Conservation (phyloP, 2,329 filamentous ascomycete genomes). For the Aspergillus ustus region DNA sequence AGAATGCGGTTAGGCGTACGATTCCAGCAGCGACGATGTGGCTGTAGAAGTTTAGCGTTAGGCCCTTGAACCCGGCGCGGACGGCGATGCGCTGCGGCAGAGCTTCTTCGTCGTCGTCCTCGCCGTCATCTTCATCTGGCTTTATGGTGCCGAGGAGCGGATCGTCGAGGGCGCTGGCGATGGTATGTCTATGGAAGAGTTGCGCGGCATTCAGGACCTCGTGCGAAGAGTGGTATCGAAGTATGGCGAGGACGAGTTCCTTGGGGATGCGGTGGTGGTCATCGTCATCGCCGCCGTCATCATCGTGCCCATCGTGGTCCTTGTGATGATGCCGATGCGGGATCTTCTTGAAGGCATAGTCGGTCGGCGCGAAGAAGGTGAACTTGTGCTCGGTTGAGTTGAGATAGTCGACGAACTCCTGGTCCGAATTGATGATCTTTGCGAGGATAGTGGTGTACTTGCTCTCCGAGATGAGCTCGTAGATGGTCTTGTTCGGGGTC, state of each 20-base stretch:
- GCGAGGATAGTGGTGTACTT: slow-evolving; percentile 79
- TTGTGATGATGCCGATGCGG: slow-evolving; percentile 46
- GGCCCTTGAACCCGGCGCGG: slow-evolving; percentile 64
- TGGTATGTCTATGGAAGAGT: slow-evolving; percentile 72
- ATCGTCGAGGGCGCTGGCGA: slow-evolving; percentile 70
- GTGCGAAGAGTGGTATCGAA: slow-evolving; percentile 76
- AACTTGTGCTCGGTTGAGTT: slow-evolving; percentile 76
- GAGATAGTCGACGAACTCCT: slow-evolving; percentile 71
- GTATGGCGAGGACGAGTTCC: slow-evolving; percentile 69
- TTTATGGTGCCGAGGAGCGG: slow-evolving; percentile 56
- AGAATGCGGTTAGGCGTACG: slow-evolving; percentile 46
- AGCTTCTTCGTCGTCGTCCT: slow-evolving; percentile 39
- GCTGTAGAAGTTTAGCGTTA: slow-evolving; percentile 78
- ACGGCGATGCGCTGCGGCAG: slow-evolving; percentile 72
- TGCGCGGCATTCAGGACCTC: slow-evolving; percentile 68
- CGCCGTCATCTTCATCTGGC: not conserved
- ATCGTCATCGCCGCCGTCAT: not conserved
- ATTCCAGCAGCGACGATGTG: slow-evolving; percentile 72
- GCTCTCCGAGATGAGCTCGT: slow-evolving; percentile 75
- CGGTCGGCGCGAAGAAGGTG: slow-evolving; percentile 80
- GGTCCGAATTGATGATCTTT: slow-evolving; percentile 73
- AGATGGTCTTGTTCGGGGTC: slow-evolving; percentile 71
- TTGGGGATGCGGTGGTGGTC: slow-evolving; percentile 63
- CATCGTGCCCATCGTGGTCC: not conserved
- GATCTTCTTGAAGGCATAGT: slow-evolving; percentile 74